Evolutionary conservation across 345 rosid genomes (phyloP), one percentile per base, ranked within the genome.

Genomic region (Moricandia arvensis): DNA sequence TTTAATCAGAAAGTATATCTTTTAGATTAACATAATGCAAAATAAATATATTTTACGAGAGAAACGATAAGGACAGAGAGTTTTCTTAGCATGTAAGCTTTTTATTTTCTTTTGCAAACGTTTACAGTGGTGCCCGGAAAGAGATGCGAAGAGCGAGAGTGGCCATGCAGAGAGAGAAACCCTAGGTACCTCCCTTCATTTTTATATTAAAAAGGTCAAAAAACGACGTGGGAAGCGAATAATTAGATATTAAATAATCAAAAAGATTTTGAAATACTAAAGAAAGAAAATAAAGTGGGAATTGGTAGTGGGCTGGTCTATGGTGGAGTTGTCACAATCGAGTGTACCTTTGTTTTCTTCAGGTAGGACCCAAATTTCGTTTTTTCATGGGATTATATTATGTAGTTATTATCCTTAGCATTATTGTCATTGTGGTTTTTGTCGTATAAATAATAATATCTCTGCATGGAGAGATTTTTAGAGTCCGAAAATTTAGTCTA

Each of bases 281-380:
- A 73, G 70, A 79, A 68, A 68, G 27, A 21, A 71, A 34, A 59
- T 66, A 79, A 79, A 79, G 78, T n/a, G 78, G 38, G 74, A 68
- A 79, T 35, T 79, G 69, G 66, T 79, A 73, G 81, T 79, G 78
- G 78, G 74, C 66, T 79, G 81, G 81, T 79, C 81, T 79, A 73
- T 68, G 78, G 81, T 79, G 81, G 81, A 79, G 71, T 79, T 73
- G 81, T 79, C 81, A 73, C 55, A 73, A 79, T 79, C 81, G 81
- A 79, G 78, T 79, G 81, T 68, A 79, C 81, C 81, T 67, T 79
- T 73, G 74, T 78, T 78, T 78, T 51, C 74, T 77, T 61, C 63
- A 18, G 34, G 69, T 38, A 53, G 55, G 81, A 67, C 73, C 81
- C 77, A 51, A 54, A 5, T 61, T 68, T 77, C 54, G 38, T 29